These are phyloP conservation scores for Verbascum thapsus DNA, from an alignment of 257 asterid species.

Conservation along the genomic window DNA sequence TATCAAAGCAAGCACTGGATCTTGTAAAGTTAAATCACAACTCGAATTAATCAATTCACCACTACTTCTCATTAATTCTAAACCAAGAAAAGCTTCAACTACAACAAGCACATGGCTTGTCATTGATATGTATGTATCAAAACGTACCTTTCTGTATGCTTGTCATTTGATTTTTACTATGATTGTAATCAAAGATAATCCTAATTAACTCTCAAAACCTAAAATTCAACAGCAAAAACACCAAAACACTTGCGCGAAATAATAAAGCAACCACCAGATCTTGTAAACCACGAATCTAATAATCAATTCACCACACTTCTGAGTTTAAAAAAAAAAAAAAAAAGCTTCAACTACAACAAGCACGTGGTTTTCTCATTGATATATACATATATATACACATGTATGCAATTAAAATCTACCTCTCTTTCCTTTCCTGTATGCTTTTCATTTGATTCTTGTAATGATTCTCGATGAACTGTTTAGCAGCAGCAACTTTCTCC, in stretches of 20 bases:
- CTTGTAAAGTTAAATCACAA: slow-evolving; percentile 32
- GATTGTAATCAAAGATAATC: too few relatives aligned
- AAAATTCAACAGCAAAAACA: too few relatives aligned
- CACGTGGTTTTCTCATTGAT: slow-evolving; percentile 1
- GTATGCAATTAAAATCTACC: too few relatives aligned
- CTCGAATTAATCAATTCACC: slow-evolving; percentile 25
- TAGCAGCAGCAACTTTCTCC: slow-evolving; percentile 99
- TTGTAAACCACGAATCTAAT: too few relatives aligned
- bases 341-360: slow-evolving; percentile 18
- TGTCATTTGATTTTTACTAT: too few relatives aligned
- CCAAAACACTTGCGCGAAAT: too few relatives aligned
- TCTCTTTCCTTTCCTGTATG: slow-evolving; percentile 88
- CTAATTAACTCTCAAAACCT: too few relatives aligned
- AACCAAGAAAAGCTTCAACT: slow-evolving; percentile 16
- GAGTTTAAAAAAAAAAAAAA: too few relatives aligned
- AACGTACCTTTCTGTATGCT: too few relatives aligned
- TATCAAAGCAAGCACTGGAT: slow-evolving; percentile 35
- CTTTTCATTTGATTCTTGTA: slow-evolving; percentile 94
- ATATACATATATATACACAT: background rate
- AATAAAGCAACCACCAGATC: too few relatives aligned
- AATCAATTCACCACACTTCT: too few relatives aligned
- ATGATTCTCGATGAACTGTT: slow-evolving; percentile 96
- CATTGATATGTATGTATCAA: slow-evolving; percentile 10
- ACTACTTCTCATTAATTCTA: slow-evolving; percentile 29
- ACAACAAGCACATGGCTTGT: slow-evolving; percentile 8